Conservation (phyloP, 2,329 filamentous ascomycete species). For the Sordariomycetes sp. region DNA sequence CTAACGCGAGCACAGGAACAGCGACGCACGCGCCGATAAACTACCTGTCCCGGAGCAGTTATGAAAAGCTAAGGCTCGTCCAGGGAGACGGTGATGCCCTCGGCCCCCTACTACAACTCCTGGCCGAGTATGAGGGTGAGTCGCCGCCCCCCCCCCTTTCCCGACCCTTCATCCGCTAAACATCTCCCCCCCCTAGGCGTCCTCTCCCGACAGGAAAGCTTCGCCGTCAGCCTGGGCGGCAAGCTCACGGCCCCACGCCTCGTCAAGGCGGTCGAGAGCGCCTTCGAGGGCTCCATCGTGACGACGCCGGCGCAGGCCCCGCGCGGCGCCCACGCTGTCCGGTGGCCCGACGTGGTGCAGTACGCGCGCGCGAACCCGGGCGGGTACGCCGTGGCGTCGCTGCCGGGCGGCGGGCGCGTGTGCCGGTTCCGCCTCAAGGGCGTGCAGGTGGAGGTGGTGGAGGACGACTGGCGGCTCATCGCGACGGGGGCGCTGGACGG, state of each 20-base stretch:
- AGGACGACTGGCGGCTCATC: conserved; percentile 81
- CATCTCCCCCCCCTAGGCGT: conserved; percentile 39
- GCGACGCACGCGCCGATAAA: conserved; percentile 27
- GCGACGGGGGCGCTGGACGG: conserved; percentile 74
- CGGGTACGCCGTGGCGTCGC: conserved; percentile 64
- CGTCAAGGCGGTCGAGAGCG: conserved; percentile 74
- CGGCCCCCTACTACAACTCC: conserved; percentile 58
- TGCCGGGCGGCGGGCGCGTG: conserved; percentile 56
- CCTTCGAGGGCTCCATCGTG: conserved; percentile 72
- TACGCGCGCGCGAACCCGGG: conserved; percentile 72
- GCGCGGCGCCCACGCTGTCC: conserved; percentile 45
- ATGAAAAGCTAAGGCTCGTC: conserved; percentile 36
- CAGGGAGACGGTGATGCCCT: conserved; percentile 56
- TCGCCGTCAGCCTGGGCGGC: conserved; percentile 76
- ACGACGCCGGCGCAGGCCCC: conserved; percentile 41
- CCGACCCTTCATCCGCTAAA: neutral
- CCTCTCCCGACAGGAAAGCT: conserved; percentile 73
- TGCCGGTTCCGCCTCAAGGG: conserved; percentile 80
- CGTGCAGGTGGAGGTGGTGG: conserved; percentile 70
- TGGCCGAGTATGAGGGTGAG: conserved; percentile 70
- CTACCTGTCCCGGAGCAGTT: conserved; percentile 35
- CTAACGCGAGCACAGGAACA: neutral
- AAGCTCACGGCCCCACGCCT: conserved; percentile 73
- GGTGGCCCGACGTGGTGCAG: conserved; percentile 78
- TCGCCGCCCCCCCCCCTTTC: conserved; percentile 3